These are phyloP conservation scores for Pyrrhoderma lamaoense DNA, from an alignment of 1,284 basidiomycete genomes.

Conservation along the genomic window DNA sequence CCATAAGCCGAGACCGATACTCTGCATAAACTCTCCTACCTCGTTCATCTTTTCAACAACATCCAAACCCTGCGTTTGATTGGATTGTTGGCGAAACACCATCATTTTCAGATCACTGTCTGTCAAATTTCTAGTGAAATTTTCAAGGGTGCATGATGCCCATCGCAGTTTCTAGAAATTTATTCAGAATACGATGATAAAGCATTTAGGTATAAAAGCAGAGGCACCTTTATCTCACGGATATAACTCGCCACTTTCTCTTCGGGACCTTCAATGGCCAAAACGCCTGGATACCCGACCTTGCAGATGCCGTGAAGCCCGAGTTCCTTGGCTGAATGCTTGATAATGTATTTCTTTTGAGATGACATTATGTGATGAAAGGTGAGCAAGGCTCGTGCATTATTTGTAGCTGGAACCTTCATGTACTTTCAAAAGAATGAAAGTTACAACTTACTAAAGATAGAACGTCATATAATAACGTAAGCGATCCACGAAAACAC, in stretches of 20 bases:
- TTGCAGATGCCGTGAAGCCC: conserved; percentile 15
- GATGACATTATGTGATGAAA: conserved; percentile 17
- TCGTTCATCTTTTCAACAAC: conserved; percentile 16
- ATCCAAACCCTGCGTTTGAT: background rate
- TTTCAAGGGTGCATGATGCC: conserved; percentile 12
- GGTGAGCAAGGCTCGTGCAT: conserved; percentile 13
- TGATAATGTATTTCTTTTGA: conserved; percentile 10
- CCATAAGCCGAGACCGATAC: conserved; percentile 9
- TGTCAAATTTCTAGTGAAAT: background rate
- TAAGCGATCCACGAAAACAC: no score
- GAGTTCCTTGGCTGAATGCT: conserved; percentile 3
- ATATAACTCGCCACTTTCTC: conserved; percentile 9
- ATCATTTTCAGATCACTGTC: conserved; percentile 3
- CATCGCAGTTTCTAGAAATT: conserved; percentile 14
- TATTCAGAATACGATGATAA: background rate
- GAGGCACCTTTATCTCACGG: conserved; percentile 13
- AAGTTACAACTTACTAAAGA: no score
- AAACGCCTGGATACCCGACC: conserved; percentile 15
- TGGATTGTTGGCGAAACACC: background rate
- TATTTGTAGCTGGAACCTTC: background rate
- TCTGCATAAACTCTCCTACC: conserved; percentile 11
- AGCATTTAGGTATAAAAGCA: background rate
- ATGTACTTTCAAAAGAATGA: no score
- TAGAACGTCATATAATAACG: no score
- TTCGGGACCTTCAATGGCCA: conserved; percentile 16